Percentiles rank a stretch among this genome's conserved stretches.
These are phyloP conservation scores for Fistulifera solaris DNA, from an alignment of 108 stramenopile genomes.

Conservation along the genomic window DNA sequence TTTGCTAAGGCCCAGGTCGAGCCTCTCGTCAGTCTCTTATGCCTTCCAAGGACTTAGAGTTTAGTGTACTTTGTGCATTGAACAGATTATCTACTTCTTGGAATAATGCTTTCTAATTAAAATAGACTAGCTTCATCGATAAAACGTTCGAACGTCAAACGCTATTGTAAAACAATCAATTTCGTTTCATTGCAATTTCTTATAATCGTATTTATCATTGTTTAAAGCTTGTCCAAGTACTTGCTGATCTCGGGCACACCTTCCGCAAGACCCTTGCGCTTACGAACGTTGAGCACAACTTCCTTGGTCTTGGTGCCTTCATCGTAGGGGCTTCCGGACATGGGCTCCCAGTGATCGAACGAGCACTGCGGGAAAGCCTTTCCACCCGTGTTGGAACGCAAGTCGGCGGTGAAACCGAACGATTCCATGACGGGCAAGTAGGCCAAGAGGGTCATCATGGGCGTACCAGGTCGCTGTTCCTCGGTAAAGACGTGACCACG, in stretches of 20 bases:
- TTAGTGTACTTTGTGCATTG: too few species aligned
- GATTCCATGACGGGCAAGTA: constrained; percentile 99
- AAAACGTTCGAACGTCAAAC: too few species aligned
- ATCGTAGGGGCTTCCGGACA: constrained; percentile 86
- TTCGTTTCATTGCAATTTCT: too few species aligned
- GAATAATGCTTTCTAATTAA: too few species aligned
- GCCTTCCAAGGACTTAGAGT: too few species aligned
- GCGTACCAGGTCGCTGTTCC: constrained; percentile 96
- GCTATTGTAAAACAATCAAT: too few species aligned
- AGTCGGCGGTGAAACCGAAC: constrained; percentile 98
- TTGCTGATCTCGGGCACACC: constrained; percentile 92
- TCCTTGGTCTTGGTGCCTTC: constrained; percentile 87
- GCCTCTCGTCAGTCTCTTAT: too few species aligned
- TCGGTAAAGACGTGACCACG: constrained; percentile 99
- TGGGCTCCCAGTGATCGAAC: constrained; percentile 99
- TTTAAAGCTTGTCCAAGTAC: constrained; percentile 99
- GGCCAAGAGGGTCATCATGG: constrained; percentile 96
- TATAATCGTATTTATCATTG: background rate
- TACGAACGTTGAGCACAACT: constrained; percentile 80
- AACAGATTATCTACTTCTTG: too few species aligned
- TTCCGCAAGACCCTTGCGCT: constrained; percentile 95
- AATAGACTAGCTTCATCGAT: too few species aligned
- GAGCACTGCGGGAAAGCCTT: constrained; percentile 99
- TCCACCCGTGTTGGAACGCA: constrained; percentile 98
- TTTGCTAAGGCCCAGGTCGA: too few species aligned